These are phyloP conservation scores for Hydnomerulius pinastri DNA, from an alignment of 768 basidiomycete species.

Conservation along the genomic window DNA sequence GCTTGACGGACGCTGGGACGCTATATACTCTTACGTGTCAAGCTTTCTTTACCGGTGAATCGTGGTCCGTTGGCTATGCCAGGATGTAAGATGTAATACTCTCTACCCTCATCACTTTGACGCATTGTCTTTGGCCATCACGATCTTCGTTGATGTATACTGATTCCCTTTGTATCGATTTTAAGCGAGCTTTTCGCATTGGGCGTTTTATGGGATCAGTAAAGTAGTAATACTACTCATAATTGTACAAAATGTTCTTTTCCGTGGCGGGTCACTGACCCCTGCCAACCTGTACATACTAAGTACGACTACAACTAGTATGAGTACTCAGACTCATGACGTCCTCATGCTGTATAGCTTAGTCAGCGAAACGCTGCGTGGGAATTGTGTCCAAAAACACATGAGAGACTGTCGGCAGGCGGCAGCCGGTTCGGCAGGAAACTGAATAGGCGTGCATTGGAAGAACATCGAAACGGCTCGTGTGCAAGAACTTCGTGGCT, in stretches of 20 bases:
- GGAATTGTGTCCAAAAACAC: neutral
- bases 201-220: conserved; percentile 23
- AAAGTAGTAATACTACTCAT: conserved; percentile 30
- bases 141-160: neutral
- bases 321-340: no score
- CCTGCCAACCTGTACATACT: neutral
- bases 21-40: conserved; percentile 19
- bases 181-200: conserved; percentile 20
- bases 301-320: no score
- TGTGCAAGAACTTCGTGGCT: no score
- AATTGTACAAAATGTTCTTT: conserved; percentile 21
- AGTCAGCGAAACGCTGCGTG: neutral
- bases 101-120: neutral
- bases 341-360: no score
- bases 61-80: neutral
- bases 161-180: conserved; percentile 6
- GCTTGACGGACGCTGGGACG: conserved; percentile 23
- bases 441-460: no score
- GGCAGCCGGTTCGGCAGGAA: no score
- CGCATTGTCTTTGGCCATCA: neutral
- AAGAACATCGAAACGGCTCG: no score
- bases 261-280: neutral
- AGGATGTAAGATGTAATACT: neutral
- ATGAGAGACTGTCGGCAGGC: neutral
- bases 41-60: neutral